These are phyloP conservation scores for Gnaphalium uliginosum DNA, from an alignment of 129 eudicot genomes.

Conservation along the genomic window DNA sequence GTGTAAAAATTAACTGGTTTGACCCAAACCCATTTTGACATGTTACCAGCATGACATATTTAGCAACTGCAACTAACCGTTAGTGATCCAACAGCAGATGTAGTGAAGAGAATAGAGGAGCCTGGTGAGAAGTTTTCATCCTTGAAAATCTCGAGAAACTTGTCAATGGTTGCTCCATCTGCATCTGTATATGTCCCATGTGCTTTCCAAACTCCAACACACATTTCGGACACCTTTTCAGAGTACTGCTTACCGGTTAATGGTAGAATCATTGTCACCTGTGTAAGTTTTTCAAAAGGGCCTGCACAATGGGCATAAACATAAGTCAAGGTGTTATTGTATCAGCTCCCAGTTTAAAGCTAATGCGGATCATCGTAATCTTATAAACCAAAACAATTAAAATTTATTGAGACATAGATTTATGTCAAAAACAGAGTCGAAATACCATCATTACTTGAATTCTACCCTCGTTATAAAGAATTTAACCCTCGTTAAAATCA, in stretches of 20 bases:
- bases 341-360: neutral
- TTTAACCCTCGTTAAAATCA: neutral
- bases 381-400: neutral
- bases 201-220: conserved; percentile 59
- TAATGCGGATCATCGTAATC: neutral
- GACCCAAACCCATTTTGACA: neutral
- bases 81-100: conserved; percentile 53
- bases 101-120: conserved; percentile 70
- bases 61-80: conserved; percentile 34
- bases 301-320: conserved; percentile 37
- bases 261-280: conserved; percentile 73
- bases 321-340: neutral
- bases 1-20: too few species aligned
- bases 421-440: neutral
- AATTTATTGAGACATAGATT: neutral
- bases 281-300: conserved; percentile 69
- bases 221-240: conserved; percentile 79
- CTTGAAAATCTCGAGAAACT: conserved; percentile 65
- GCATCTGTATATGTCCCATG: conserved; percentile 60
- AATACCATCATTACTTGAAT: neutral
- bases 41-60: neutral
- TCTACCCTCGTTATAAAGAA: neutral
- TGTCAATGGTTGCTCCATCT: conserved; percentile 56
- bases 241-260: conserved; percentile 81
- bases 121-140: conserved; percentile 71